These are phyloP conservation scores for Ephemerocybe angulata DNA, from an alignment of 768 basidiomycete species.

Conservation along the genomic window DNA sequence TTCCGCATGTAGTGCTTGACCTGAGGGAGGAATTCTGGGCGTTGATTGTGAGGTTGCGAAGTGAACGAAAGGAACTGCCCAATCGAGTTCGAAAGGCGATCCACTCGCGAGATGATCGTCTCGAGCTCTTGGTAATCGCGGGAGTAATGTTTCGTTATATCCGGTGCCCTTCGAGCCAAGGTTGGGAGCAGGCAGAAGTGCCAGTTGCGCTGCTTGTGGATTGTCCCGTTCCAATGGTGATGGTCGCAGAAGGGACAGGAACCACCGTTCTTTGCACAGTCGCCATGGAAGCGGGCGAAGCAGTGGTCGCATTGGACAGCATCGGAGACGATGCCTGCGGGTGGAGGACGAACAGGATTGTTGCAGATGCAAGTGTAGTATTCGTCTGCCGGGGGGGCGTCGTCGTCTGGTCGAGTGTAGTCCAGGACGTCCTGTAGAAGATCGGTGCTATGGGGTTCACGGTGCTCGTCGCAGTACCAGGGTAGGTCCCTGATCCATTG, in stretches of 20 bases:
- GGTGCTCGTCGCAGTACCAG: constrained; percentile 73
- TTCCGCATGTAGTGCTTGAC: constrained; percentile 91
- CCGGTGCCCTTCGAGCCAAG: constrained; percentile 69
- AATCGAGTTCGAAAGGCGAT: constrained; percentile 68
- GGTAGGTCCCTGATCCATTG: constrained; percentile 73
- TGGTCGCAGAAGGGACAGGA: constrained; percentile 91
- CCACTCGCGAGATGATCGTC: constrained; percentile 73
- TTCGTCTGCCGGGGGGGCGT: constrained; percentile 74
- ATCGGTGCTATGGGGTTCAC: constrained; percentile 55
- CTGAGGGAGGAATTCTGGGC: constrained; percentile 73
- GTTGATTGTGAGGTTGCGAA: constrained; percentile 64
- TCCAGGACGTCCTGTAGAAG: constrained; percentile 75
- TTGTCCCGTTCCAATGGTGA: constrained; percentile 86
- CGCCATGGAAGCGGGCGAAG: constrained; percentile 80
- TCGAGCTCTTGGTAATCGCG: constrained; percentile 79
- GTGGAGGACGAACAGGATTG: constrained; percentile 73
- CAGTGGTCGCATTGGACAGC: constrained; percentile 91
- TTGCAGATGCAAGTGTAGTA: constrained; percentile 85
- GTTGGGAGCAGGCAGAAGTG: constrained; percentile 78
- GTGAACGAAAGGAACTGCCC: constrained; percentile 79
- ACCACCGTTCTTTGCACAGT: constrained; percentile 83
- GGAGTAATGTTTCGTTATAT: constrained; percentile 74
- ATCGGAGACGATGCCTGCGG: constrained; percentile 67
- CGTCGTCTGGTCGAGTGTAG: constrained; percentile 72
- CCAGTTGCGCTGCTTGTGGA: constrained; percentile 78